phyloP scores from a whole-genome alignment of 2,329 filamentous ascomycete genomes.

The Stachybotrys chlorohalonatus region DNA sequence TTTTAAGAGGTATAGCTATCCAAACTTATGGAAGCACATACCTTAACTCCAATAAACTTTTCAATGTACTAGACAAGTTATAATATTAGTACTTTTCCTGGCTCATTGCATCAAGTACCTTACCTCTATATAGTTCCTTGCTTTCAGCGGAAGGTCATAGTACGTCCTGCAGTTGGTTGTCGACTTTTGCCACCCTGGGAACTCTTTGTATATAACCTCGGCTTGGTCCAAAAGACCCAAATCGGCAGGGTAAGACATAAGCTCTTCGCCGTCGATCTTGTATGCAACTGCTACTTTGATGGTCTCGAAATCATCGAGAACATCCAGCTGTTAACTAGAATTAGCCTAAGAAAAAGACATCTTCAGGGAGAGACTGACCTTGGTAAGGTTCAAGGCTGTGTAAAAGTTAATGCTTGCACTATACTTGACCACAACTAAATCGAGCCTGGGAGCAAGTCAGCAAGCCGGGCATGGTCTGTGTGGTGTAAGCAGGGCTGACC shows the following conservation, averaged over 20 bases:
- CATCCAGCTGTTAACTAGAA: slow-evolving; percentile 14
- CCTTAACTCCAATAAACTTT: slow-evolving; percentile 51
- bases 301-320: slow-evolving; percentile 64
- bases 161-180: slow-evolving; percentile 53
- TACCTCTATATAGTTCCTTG: slow-evolving; percentile 53
- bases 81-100: slow-evolving; percentile 5
- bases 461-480: slow-evolving; percentile 3
- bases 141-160: slow-evolving; percentile 54
- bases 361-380: slow-evolving; percentile 14
- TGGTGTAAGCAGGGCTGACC: slow-evolving; percentile 17
- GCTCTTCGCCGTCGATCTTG: slow-evolving; percentile 25
- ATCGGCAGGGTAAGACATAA: slow-evolving; percentile 53
- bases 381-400: slow-evolving; percentile 50
- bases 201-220: slow-evolving; percentile 58
- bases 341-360: background rate
- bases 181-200: slow-evolving; percentile 60
- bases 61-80: slow-evolving; percentile 44
- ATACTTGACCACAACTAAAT: slow-evolving; percentile 62
- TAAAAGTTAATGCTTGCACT: slow-evolving; percentile 56
- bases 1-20: too few species aligned
- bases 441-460: slow-evolving; percentile 14
- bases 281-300: slow-evolving; percentile 71
- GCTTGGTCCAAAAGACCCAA: slow-evolving; percentile 46
- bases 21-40: slow-evolving; percentile 8
- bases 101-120: slow-evolving; percentile 2